Percentiles rank a stretch among this genome's conserved stretches.
Conservation (phyloP, 2,329 filamentous ascomycete species). For the Colletotrichum endophyticum region DNA sequence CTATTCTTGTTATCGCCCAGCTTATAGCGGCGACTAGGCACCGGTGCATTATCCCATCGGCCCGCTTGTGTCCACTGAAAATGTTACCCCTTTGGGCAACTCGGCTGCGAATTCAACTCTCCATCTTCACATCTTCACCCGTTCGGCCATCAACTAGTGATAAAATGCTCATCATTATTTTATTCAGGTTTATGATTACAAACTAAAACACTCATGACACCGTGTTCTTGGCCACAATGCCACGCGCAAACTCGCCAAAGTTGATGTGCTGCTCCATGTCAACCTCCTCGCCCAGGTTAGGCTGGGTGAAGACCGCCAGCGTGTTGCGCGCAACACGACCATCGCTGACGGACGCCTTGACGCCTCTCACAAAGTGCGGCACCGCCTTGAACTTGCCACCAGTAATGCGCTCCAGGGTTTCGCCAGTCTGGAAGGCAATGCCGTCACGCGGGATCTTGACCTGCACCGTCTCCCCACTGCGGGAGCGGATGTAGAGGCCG, state of each 20-base stretch:
- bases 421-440: constrained; percentile 95
- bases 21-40: not conserved
- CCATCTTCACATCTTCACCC: not conserved
- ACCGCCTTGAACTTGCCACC: constrained; percentile 91
- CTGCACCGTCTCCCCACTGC: constrained; percentile 82
- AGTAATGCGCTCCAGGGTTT: constrained; percentile 90
- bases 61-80: not conserved
- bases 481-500: constrained; percentile 92
- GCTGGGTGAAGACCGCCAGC: constrained; percentile 95
- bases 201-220: constrained; percentile 37
- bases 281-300: constrained; percentile 82
- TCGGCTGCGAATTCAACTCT: not conserved
- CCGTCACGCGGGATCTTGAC: constrained; percentile 90
- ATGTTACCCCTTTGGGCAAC: not conserved
- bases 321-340: constrained; percentile 79
- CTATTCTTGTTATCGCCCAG: not conserved
- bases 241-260: constrained; percentile 77
- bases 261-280: constrained; percentile 70
- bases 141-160: not conserved
- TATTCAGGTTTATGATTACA: not conserved
- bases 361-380: constrained; percentile 91
- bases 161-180: not conserved
- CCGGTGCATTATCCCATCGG: not conserved
- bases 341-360: constrained; percentile 57
- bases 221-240: constrained; percentile 65